These are phyloP conservation scores for Spinellus fusiger DNA, from an alignment of 192 early-diverging fungal species.

Conservation along the genomic window DNA sequence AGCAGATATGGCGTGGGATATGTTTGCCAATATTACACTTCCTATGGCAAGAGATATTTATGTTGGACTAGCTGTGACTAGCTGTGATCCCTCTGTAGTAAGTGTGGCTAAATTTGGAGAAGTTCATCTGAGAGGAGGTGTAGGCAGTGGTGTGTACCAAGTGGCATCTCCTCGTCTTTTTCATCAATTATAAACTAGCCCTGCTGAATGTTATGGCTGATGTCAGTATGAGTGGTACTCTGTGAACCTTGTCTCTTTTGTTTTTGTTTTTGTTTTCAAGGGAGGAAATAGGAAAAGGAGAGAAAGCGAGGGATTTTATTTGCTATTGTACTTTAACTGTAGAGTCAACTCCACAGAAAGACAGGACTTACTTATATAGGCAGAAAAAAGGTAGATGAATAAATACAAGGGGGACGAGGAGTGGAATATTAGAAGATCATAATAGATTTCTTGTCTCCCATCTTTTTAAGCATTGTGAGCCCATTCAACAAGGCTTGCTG, in stretches of 20 bases:
- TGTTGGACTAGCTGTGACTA: slow-evolving; percentile 23
- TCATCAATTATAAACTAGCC: slow-evolving; percentile 4
- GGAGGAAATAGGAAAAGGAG: too few relatives aligned
- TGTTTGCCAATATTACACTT: neutral
- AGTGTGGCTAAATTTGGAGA: slow-evolving; percentile 23
- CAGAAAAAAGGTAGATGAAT: too few relatives aligned
- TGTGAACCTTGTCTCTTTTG: too few relatives aligned
- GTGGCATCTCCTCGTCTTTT: too few relatives aligned
- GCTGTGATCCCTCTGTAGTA: slow-evolving; percentile 22
- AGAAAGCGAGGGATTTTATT: too few relatives aligned
- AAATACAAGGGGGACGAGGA: neutral
- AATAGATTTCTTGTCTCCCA: neutral
- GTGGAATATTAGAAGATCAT: neutral
- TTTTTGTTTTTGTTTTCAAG: too few relatives aligned
- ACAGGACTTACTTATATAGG: too few relatives aligned
- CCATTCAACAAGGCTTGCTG: neutral
- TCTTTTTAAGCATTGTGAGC: slow-evolving; percentile 3
- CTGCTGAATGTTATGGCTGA: neutral
- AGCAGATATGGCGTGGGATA: slow-evolving; percentile 1
- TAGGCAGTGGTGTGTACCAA: slow-evolving; percentile 1
- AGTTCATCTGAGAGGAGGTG: slow-evolving; percentile 5
- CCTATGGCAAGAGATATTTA: slow-evolving; percentile 18
- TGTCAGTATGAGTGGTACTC: neutral
- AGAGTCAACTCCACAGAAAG: too few relatives aligned
- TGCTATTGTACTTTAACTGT: too few relatives aligned